A percentile compares a stretch with the other conserved stretches of the same genome.
Evolutionary conservation across 2,329 filamentous ascomycete genomes (phyloP).

Genomic region (Ophiocordyceps camponoti-saundersi): DNA sequence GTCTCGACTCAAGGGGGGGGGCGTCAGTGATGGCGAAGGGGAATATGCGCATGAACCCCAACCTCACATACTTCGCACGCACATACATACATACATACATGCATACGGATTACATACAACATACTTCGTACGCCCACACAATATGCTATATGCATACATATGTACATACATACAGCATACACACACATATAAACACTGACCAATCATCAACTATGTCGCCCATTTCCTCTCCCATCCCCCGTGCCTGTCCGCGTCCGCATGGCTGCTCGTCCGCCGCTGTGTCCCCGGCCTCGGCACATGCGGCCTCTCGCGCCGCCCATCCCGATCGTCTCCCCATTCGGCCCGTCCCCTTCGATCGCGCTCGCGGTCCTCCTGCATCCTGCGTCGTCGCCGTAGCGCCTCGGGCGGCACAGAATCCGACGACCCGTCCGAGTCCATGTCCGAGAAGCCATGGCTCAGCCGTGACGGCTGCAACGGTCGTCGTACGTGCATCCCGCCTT

Average conservation of each 20-base stretch:
- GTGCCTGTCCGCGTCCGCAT: constrained; percentile 28
- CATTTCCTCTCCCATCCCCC: constrained; percentile 11
- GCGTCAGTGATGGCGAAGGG: too few relatives aligned
- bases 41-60: too few relatives aligned
- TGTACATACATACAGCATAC: background rate
- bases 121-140: too few relatives aligned
- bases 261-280: constrained; percentile 29
- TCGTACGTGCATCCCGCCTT: constrained; percentile 11
- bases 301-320: constrained; percentile 14
- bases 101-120: too few relatives aligned
- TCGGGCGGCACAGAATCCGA: constrained; percentile 17
- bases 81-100: too few relatives aligned
- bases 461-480: constrained; percentile 21
- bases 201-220: too few relatives aligned
- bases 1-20: too few relatives aligned
- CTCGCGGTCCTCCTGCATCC: constrained; percentile 11
- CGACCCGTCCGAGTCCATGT: constrained; percentile 18
- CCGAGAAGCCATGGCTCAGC: constrained; percentile 23
- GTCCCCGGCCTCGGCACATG: constrained; percentile 22
- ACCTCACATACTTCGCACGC: too few relatives aligned
- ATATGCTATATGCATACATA: background rate
- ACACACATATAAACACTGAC: too few relatives aligned
- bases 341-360: constrained; percentile 13
- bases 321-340: constrained; percentile 15
- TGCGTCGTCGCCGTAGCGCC: constrained; percentile 10